A percentile compares a stretch with the other conserved stretches of the same genome.
Evolutionary conservation across 768 basidiomycete genomes (phyloP).

Genomic region (Infundibulicybe gibba): DNA sequence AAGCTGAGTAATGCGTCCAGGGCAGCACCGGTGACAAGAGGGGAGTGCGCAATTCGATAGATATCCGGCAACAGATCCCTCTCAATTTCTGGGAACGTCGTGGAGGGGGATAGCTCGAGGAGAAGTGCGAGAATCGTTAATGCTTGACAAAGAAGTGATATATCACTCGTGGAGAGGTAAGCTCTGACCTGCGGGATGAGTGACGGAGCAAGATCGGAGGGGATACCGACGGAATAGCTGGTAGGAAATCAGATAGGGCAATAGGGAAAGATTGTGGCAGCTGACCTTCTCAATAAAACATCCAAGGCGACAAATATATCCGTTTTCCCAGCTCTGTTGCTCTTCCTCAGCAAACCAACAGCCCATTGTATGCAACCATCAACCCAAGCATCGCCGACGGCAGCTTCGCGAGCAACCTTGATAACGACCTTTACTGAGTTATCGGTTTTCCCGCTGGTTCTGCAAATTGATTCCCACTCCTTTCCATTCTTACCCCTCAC

Average conservation of each 20-base stretch:
- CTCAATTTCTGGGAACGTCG: constrained; percentile 77
- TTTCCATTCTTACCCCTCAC: constrained; percentile 58
- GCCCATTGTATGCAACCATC: constrained; percentile 77
- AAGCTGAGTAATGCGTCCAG: constrained; percentile 83
- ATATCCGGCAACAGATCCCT: constrained; percentile 59
- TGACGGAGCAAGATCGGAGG: constrained; percentile 52
- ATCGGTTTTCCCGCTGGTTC: constrained; percentile 65
- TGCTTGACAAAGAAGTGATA: constrained; percentile 73
- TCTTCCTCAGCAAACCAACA: constrained; percentile 70
- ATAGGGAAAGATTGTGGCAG: neutral
- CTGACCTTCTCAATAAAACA: constrained; percentile 64
- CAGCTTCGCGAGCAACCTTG: constrained; percentile 75
- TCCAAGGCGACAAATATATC: constrained; percentile 80
- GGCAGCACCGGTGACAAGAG: constrained; percentile 70
- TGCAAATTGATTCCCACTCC: constrained; percentile 82
- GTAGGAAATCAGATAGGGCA: neutral
- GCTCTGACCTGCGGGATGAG: constrained; percentile 73
- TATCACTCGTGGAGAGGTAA: constrained; percentile 74
- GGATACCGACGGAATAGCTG: constrained; percentile 41
- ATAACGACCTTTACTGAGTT: constrained; percentile 80
- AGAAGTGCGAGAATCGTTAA: constrained; percentile 64
- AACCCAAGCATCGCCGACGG: constrained; percentile 75
- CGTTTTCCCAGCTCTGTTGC: constrained; percentile 71
- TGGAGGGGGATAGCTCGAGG: constrained; percentile 59
- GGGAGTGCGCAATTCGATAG: constrained; percentile 74